Percentiles rank a stretch among this genome's conserved stretches.
Conservation (phyloP, 139 green algal species). For the Marvania coccoides region DNA sequence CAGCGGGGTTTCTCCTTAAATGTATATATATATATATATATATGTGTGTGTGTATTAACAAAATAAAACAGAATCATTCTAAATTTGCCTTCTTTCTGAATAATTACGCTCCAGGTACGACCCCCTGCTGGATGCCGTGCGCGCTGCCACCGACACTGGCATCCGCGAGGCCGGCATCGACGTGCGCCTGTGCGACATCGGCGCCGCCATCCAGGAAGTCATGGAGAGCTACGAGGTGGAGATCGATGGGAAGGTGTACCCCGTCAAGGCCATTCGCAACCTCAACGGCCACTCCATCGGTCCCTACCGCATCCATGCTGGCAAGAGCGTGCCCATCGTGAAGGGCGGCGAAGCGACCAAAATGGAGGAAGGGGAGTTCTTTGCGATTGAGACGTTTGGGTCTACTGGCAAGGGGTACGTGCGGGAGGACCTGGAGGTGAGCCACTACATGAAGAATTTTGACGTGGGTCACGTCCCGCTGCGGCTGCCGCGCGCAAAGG, state of each 20-base stretch:
- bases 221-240: conserved; percentile 96
- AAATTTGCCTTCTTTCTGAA: not conserved
- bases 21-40: not conserved
- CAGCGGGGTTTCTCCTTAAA: not conserved
- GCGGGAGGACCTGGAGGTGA: conserved; percentile 95
- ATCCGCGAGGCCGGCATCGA: conserved; percentile 86
- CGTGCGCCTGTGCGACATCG: conserved; percentile 94
- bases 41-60: too few species aligned
- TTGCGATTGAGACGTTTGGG: conserved; percentile 98
- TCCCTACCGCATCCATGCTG: conserved; percentile 93
- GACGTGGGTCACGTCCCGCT: conserved; percentile 80
- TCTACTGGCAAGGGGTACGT: conserved; percentile 88
- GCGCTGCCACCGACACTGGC: conserved; percentile 88
- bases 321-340: conserved; percentile 78
- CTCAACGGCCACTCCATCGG: conserved; percentile 97
- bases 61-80: not conserved
- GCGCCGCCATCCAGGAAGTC: conserved; percentile 84
- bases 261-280: conserved; percentile 77
- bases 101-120: conserved; percentile 66
- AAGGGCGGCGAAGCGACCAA: conserved; percentile 80
- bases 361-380: conserved; percentile 99
- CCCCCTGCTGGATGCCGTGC: conserved; percentile 79
- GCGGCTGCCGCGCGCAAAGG: conserved; percentile 87
- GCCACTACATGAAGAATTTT: conserved; percentile 99
- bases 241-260: conserved; percentile 86